phyloP scores from a whole-genome alignment of 73 alveolate genomes.

The Uronychia setigera region DNA sequence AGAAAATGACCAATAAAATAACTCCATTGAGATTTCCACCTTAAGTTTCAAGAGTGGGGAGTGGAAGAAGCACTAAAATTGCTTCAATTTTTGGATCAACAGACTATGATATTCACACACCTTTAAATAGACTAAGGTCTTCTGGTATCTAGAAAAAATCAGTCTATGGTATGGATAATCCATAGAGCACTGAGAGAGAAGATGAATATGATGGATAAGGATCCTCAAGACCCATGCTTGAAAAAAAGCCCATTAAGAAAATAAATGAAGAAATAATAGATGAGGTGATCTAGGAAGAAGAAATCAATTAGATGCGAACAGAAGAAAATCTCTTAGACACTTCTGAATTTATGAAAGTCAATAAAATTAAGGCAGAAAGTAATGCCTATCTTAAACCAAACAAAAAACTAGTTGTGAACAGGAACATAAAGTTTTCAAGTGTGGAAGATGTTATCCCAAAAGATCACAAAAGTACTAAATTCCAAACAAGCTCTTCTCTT shows the following conservation, averaged over 20 bases:
- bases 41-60: not conserved
- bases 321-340: not conserved
- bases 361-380: not conserved
- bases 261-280: not conserved
- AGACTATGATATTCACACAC: not conserved
- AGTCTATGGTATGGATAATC: not conserved
- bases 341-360: not conserved
- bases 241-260: not conserved
- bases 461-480: not conserved
- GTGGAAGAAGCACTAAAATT: not conserved
- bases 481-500: too few species aligned
- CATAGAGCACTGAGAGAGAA: not conserved
- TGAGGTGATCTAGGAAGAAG: not conserved
- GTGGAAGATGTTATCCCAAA: not conserved
- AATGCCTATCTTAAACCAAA: not conserved
- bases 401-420: not conserved
- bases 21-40: too few species aligned
- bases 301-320: not conserved
- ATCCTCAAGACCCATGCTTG: not conserved
- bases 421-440: not conserved
- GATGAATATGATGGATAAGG: not conserved
- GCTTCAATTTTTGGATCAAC: not conserved
- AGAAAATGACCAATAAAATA: too few species aligned
- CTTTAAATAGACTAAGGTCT: too few species aligned
- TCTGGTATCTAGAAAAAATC: not conserved